phyloP scores from a whole-genome alignment of 495 filamentous ascomycete species.

The Aspergillus homomorphus region DNA sequence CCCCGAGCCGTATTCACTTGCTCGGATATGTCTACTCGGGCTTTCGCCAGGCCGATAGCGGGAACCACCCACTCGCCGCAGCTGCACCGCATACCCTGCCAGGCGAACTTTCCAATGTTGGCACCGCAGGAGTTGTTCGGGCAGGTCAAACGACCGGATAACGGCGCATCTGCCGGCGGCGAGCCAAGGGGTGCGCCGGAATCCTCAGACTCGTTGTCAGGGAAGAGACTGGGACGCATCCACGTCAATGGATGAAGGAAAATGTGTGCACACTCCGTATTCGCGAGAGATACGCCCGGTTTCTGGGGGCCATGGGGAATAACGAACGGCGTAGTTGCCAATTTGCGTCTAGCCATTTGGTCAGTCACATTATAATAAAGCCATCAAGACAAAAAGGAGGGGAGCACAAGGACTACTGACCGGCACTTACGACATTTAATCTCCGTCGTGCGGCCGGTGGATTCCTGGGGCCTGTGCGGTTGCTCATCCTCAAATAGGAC shows the following conservation, averaged over 20 bases:
- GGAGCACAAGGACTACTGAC: conserved; percentile 26
- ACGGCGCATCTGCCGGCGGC: conserved; percentile 52
- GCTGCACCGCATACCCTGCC: conserved; percentile 92
- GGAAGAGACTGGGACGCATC: conserved; percentile 77
- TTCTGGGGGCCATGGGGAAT: conserved; percentile 47
- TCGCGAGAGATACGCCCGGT: conserved; percentile 18
- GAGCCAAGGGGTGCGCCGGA: conserved; percentile 19
- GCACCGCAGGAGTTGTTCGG: conserved; percentile 70
- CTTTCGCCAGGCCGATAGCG: conserved; percentile 79
- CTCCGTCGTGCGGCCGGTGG: conserved; percentile 36
- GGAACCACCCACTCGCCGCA: conserved; percentile 89
- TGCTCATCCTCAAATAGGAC: conserved; percentile 85
- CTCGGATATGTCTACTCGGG: conserved; percentile 65
- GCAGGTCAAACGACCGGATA: conserved; percentile 81
- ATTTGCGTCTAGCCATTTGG: conserved; percentile 45
- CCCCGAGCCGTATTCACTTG: conserved; percentile 22
- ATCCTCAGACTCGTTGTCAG: conserved; percentile 15
- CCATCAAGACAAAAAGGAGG: not conserved
- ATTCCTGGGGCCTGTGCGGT: conserved; percentile 20
- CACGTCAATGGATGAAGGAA: conserved; percentile 89
- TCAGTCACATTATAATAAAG: not conserved
- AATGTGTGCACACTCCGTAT: conserved; percentile 68
- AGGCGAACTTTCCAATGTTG: conserved; percentile 88
- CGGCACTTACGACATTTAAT: conserved; percentile 66
- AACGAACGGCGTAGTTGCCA: conserved; percentile 63